Base-by-base conservation (phyloP, 345 rosid genomes). In the Trapa incisa region DNA sequence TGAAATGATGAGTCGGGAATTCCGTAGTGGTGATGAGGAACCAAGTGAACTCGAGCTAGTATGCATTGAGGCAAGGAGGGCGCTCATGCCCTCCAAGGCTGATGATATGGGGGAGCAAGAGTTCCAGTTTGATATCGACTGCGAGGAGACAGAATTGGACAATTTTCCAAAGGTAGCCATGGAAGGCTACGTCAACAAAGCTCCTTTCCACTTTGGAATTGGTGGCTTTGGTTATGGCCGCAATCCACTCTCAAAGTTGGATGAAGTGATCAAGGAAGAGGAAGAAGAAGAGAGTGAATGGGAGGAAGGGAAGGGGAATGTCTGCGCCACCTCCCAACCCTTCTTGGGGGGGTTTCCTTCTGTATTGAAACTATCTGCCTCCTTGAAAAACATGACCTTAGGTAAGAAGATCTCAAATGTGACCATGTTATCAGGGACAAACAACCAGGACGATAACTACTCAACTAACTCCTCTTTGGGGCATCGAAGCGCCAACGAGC, bases 1-100 rank as follows among this genome's bases (percentile, higher is more conserved):
- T 71, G 99, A 95, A 82, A 95, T 95, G 97, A 91, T 95, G 99
- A 95, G 90, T 69, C 78, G 99, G 68, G 96, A 91, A 69, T 91
- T 89, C 66, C 94, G 83, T 29, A 77, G 82, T 52, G 88, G 88
- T 13, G 96, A 87, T 72, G 97, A 91, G 83, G 96, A 89, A 73
- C 99, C 99, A 7, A 95, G 97, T 84, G 99, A 89, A 52, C 87
- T 95, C 1, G 97, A 95, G 87, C 86, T 86, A 69, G 75, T 89
- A 61, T 95, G 97, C 70, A 83, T 91, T 4, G 90, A 95, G 73
- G 96, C 96, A 9, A 95, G 84, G 84, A 84, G 86, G 78, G 65
- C 83, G 66, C 75, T 73, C 29, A 41, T 78, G 32, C 87, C 96
- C 36, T 91, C 96, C 5, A 72, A 81, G 74, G 67, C 87, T 16